Conservation (phyloP, 768 basidiomycete species). For the Brasilioporus rufonigricans region DNA sequence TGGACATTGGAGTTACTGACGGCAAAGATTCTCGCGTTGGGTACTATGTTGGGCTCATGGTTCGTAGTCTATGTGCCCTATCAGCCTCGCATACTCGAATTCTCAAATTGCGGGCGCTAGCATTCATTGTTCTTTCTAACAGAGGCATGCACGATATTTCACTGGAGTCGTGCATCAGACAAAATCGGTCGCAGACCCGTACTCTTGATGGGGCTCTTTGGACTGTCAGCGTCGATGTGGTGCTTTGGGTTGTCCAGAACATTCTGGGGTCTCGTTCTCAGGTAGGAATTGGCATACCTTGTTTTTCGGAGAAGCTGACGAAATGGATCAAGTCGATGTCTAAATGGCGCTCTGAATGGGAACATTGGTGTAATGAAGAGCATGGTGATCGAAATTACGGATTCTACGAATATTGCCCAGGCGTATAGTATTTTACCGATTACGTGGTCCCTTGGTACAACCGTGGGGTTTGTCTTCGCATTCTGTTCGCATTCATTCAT, state of each 20-base stretch:
- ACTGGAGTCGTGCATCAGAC: constrained; percentile 52
- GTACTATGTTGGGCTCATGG: constrained; percentile 50
- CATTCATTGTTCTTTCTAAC: constrained; percentile 50
- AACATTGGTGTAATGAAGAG: too few species aligned
- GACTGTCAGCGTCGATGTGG: constrained; percentile 45
- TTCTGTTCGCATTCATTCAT: background rate
- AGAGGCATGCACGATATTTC: constrained; percentile 45
- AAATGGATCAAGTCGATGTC: constrained; percentile 35
- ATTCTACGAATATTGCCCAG: constrained; percentile 28
- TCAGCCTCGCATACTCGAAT: background rate
- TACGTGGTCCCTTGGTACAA: constrained; percentile 41
- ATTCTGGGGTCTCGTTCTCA: constrained; percentile 43
- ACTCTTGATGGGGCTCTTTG: constrained; percentile 43
- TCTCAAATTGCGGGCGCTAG: constrained; percentile 21
- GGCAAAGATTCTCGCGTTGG: too few species aligned
- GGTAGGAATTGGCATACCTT: constrained; percentile 21
- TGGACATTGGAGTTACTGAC: too few species aligned
- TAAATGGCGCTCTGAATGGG: constrained; percentile 49
- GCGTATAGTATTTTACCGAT: constrained; percentile 61
- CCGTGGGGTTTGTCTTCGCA: constrained; percentile 39
- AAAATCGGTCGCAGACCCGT: constrained; percentile 49
- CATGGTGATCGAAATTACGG: constrained; percentile 43
- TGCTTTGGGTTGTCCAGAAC: constrained; percentile 48
- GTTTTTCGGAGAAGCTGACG: background rate
- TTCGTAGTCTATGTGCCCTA: constrained; percentile 21